Conservation (phyloP, 1,284 basidiomycete genomes). For the Naganishia albida region DNA sequence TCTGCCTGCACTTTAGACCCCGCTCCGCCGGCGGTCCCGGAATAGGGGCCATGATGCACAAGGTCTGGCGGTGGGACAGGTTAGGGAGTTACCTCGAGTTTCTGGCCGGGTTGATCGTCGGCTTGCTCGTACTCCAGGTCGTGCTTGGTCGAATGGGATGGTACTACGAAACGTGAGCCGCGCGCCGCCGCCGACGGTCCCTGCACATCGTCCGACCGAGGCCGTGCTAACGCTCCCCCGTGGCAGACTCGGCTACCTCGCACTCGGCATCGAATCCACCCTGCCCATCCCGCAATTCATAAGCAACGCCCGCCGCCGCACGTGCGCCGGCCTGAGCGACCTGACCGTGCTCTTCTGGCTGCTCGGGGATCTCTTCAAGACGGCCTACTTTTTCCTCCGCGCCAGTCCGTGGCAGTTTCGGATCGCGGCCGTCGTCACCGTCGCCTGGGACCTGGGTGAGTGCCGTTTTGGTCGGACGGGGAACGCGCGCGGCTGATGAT, state of each 20-base stretch:
- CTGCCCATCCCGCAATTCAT: slow-evolving; percentile 59
- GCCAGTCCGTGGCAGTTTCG: slow-evolving; percentile 56
- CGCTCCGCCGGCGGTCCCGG: not conserved
- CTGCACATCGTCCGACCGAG: slow-evolving; percentile 35
- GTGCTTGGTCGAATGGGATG: slow-evolving; percentile 48
- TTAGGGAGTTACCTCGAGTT: slow-evolving; percentile 57
- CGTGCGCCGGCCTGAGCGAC: slow-evolving; percentile 57
- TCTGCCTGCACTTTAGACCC: slow-evolving; percentile 56
- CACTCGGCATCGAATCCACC: slow-evolving; percentile 58
- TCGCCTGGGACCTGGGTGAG: slow-evolving; percentile 50
- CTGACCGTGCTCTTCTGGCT: slow-evolving; percentile 47
- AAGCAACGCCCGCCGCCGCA: slow-evolving; percentile 55
- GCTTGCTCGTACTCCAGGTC: slow-evolving; percentile 49
- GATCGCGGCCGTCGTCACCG: slow-evolving; percentile 51
- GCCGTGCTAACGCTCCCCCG: slow-evolving; percentile 18
- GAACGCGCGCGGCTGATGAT: not conserved
- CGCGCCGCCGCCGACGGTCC: slow-evolving; percentile 40
- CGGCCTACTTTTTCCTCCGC: slow-evolving; percentile 55
- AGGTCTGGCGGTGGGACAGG: slow-evolving; percentile 56
- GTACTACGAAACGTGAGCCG: slow-evolving; percentile 48
- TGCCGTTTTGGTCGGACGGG: not conserved
- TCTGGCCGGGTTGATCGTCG: slow-evolving; percentile 52
- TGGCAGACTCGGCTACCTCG: slow-evolving; percentile 56
- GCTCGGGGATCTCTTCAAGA: slow-evolving; percentile 55
- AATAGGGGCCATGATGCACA: no score